These are phyloP conservation scores for Solanum chacoense DNA, from an alignment of 305 asterid genomes.

Conservation along the genomic window DNA sequence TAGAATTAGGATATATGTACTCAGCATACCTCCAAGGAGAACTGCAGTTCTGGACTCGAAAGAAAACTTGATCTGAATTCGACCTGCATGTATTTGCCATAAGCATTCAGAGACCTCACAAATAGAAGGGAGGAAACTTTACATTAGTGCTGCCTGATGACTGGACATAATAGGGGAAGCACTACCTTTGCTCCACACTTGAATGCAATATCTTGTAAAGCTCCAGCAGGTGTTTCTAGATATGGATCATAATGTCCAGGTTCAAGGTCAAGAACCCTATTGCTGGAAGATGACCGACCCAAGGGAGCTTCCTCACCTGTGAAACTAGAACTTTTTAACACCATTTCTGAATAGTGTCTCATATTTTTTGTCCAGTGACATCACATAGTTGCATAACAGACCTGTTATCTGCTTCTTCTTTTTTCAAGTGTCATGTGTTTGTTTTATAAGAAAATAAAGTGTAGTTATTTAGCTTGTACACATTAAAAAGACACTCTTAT, in stretches of 20 bases:
- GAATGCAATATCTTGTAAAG: constrained; percentile 69
- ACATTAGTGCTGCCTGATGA: background rate
- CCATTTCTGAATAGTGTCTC: background rate
- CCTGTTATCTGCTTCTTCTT: background rate
- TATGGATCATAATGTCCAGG: constrained; percentile 63
- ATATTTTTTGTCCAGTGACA: background rate
- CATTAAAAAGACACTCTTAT: background rate
- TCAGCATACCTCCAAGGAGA: constrained; percentile 58
- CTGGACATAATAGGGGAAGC: constrained; percentile 1
- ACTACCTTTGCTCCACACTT: constrained; percentile 88
- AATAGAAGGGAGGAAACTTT: background rate
- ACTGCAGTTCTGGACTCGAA: constrained; percentile 48
- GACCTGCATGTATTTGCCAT: constrained; percentile 49
- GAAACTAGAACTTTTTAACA: constrained; percentile 5
- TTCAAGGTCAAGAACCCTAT: constrained; percentile 63
- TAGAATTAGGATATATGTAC: background rate
- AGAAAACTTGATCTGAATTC: constrained; percentile 57
- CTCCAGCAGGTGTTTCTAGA: constrained; percentile 52
- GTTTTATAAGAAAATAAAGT: background rate
- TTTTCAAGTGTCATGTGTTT: background rate
- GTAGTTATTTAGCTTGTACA: background rate
- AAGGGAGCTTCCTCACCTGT: constrained; percentile 58
- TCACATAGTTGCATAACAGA: background rate
- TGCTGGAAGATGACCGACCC: constrained; percentile 41
- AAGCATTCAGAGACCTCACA: constrained; percentile 1